Conservation (phyloP, 2,329 filamentous ascomycete species). For the Penicillium sp. region DNA sequence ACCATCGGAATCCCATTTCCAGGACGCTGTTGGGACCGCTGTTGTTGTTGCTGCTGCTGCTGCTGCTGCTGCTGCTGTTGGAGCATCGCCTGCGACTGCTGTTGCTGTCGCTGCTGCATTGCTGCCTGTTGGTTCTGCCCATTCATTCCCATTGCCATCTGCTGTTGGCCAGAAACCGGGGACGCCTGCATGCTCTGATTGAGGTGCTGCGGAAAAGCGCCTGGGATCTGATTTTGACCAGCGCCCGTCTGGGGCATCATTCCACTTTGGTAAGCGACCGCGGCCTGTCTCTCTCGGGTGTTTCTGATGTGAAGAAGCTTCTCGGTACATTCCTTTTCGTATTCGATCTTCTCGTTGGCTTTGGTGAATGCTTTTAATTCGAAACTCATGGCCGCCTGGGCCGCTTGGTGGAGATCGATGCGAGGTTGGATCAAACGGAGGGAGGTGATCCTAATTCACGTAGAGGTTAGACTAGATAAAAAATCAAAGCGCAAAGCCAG, state of each 20-base stretch:
- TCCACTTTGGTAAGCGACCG: constrained; percentile 39
- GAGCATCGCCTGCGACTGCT: constrained; percentile 30
- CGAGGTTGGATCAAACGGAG: constrained; percentile 48
- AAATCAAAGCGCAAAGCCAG: not conserved
- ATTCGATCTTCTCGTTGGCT: constrained; percentile 43
- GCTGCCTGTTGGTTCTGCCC: constrained; percentile 34
- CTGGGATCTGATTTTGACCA: constrained; percentile 43
- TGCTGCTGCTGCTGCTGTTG: constrained; percentile 31
- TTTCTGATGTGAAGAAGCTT: constrained; percentile 49
- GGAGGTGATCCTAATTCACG: constrained; percentile 43
- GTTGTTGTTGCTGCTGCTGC: constrained; percentile 21
- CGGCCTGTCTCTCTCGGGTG: constrained; percentile 45
- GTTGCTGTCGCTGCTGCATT: constrained; percentile 38
- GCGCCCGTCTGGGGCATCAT: constrained; percentile 40
- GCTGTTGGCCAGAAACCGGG: constrained; percentile 45
- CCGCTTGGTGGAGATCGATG: constrained; percentile 39
- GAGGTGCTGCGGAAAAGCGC: constrained; percentile 52
- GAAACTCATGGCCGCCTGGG: constrained; percentile 45
- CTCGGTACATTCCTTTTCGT: constrained; percentile 46
- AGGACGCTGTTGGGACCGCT: constrained; percentile 31
- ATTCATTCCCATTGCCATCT: constrained; percentile 39
- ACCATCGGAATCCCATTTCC: constrained; percentile 28
- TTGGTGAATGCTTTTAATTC: constrained; percentile 48
- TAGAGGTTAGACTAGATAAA: constrained; percentile 13
- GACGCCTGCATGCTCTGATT: constrained; percentile 54